Evolutionary conservation across 768 basidiomycete genomes (phyloP), one percentile per base, ranked within the genome.

Genomic region (Cytidiella melzeri): DNA sequence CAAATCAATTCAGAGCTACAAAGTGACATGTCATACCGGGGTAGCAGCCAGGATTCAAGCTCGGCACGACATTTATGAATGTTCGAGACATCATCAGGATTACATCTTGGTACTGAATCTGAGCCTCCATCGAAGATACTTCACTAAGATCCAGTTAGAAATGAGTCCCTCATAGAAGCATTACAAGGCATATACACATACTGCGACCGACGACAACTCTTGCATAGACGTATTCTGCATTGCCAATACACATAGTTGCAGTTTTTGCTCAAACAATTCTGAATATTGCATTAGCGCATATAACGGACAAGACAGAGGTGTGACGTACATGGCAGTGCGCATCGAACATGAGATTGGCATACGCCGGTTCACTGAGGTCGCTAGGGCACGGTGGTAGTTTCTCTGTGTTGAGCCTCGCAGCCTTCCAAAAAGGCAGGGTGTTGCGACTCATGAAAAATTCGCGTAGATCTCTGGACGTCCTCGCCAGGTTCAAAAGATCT

Each of bases 251-350:
- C 46, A 36, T 39, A 3, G n/a, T 19, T 36, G 41, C 28, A 18
- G 24, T 47, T 10, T 40, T 20, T 25, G 36, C 28, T 5, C 36
- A 18, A 7, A 18, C 50, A 51, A 11, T 9, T 28, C 41, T 39
- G 7, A 2, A 4, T 23, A 2, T 34, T 4, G 3, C 4, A 4
- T 21, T 37, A 20, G 12, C 43, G 25, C 5, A 19, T 2, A 25
- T 18, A 18, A 4, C 18, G 11, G 10, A 5, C 4, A 41, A 21
- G n/a, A 18, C 19, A 5, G 25, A 10, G 19, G 7, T 9, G 20
- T 23, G 24, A 34, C 50, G 27, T 25, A 65, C 67, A 51, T 69
- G 64, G 53, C 69, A 70, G 40, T 60, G 54, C 10, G 55, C 41
- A 24, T 64, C 60, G 43, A 69, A 67, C 9, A 59, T 51, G 3